Evolutionary conservation across 2,329 filamentous ascomycete genomes (phyloP), one percentile per base, ranked within the genome.

Genomic region (Xylariales sp.): DNA sequence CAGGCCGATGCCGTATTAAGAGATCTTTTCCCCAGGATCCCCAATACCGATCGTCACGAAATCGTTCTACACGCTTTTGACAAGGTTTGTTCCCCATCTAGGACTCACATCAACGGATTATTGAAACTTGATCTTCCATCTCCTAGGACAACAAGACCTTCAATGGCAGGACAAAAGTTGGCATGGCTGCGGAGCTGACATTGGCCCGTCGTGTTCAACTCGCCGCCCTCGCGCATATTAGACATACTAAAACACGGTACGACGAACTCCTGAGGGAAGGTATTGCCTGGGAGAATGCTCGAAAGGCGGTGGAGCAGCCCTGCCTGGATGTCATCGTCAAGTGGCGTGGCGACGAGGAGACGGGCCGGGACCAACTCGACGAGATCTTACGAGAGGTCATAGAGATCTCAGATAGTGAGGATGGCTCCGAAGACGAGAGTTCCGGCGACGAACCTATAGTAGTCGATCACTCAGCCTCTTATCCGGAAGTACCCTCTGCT

Each of bases 301-400:
- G 80, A 47, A 81, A 74, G 61, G 71, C 71, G 29, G 78, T 83
- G 32, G 77, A 83, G 51, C 61, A 69, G 22, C 63, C 79, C 11
- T 84, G 80, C 48, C 65, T 84, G 33, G 80, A 83, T 50, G 68
- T 79, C 40, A 74, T 84, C 58, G 74, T 83, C 68, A 83, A 83
- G 74, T 84, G 80, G 80, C 79, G 80, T 64, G 80, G 80, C 42
- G 80, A 84, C 51, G 80, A 84, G 58, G 80, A 84, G 57, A 83
- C 74, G 14, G 80, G 80, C 19, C 75, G 80, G 36, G 80, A 84
- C 51, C 77, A 83, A 56, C 69, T 84, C 12, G 80, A 84, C 44
- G 79, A 84, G 55, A 82, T 84, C 43, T 65, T 84, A 24, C 71
- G 77, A 38, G 80, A 84, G 58, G 77, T 84, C 9, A 76, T 84